Base-by-base conservation (phyloP, 345 rosid species). In the Rubroshorea leprosula region DNA sequence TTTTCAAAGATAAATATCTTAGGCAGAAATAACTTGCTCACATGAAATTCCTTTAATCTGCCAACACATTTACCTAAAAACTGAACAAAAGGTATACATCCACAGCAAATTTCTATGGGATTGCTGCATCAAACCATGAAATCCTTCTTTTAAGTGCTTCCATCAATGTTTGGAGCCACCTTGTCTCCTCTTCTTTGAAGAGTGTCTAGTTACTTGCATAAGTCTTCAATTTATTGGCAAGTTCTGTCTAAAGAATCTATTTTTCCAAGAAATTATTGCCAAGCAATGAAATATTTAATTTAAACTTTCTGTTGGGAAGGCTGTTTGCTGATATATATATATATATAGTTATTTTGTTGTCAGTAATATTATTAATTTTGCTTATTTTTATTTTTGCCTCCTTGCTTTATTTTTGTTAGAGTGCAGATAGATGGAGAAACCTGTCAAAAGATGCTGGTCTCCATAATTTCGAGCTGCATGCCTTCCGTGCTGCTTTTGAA, bases 401-500 rank as follows among this genome's bases (percentile, higher is more conserved):
- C 57, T 45, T 25, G 31, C 50, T 15, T 4, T 19, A 45, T 63
- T 51, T 60, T 71, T 66, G 53, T 57, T 64, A 86, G 98, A 92
- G 95, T 81, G 95, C 98, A 51, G 96, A 86, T 57, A 88, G 96
- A 75, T 89, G 95, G 98, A 80, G 76, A 45, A 71, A 72, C 64
- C 81, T 92, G 16, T 78, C 76, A 55, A 77, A 75, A 61, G 89
- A 84, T 71, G 88, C 77, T 31, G 95, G 93, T 57, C 72, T 80
- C 66, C 87, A 81, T 65, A 89, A 92, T 75, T 92, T 89, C 70
- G 83, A 86, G 84, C 54, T 89, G 79, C 96, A 86, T 73, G 80
- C 93, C 60, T 86, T 83, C 53, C 98, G 95, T 65, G 92, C 98
- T 68, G 93, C 87, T 60, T 92, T 92, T 57, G 96, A 89, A 68